Evolutionary conservation across 805 yeast genomes (phyloP), one percentile per base, ranked within the genome.

Genomic region (Blastobotrys terrestris): DNA sequence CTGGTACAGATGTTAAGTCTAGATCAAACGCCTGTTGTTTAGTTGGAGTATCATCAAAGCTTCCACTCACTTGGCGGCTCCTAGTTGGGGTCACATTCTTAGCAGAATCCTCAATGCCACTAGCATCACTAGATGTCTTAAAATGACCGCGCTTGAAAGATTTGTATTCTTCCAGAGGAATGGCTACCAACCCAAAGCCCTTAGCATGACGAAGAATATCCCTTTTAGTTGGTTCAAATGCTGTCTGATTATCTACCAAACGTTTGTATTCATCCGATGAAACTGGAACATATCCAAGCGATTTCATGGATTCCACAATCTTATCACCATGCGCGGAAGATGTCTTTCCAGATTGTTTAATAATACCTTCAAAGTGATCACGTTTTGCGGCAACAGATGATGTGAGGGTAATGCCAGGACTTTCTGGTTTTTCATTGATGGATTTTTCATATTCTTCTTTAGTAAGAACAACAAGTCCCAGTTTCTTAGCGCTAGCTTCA

Each of bases 121-220:
- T 46, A 44, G 22, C 22, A n/a, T n/a, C 44, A 31, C 42, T 31
- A 1, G 49, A 19, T 7, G 40, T 35, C 44, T 21, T 39, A 35
- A 39, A 16, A 22, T 42, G 52, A 20, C 46, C 60, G 39, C 53
- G 44, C 43, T 64, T 67, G 48, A 76, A 58, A 1, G 60, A 51
- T 46, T 64, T 66, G 57, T 74, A 77, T 52, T 77, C 81, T 0
- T 74, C 78, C 3, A 64, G 57, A 1, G 80, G 72, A 44, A 78
- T 56, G 0, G 78, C 74, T 1, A 74, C 68, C 48, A 78, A 60
- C 6, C 74, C 73, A 57, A 74, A 73, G 14, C 64, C 64, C 60
- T 70, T 72, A 2, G 83, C 77, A 14, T 64, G 59, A 31, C 67
- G 58, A 18, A 65, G 56, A 15, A 69, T 58, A 18, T 69, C 72